These are phyloP conservation scores for Babesia sp. DNA, from an alignment of 169 alveolate species.

Conservation along the genomic window DNA sequence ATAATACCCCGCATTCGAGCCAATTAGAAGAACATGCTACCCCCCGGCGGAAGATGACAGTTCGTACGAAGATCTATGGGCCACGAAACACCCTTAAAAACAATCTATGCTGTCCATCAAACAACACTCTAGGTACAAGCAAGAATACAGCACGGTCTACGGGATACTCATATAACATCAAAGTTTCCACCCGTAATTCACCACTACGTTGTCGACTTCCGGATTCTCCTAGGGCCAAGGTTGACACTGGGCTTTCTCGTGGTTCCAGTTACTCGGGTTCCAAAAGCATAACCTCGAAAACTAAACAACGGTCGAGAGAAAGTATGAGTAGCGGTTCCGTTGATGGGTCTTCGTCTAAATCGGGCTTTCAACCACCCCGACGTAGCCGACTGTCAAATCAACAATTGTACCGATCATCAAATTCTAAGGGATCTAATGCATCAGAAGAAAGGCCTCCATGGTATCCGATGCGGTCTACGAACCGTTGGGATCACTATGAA, in stretches of 20 bases:
- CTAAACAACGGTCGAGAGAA: not conserved
- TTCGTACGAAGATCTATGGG: conserved; percentile 1
- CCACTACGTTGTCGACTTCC: not conserved
- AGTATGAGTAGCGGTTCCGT: not conserved
- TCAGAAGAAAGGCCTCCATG: conserved; percentile 26
- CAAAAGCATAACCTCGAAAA: not conserved
- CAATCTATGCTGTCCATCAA: no score
- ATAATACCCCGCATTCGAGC: not conserved
- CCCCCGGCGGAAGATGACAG: conserved; percentile 1
- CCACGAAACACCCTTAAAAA: no score
- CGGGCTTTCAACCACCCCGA: not conserved
- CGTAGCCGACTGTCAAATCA: not conserved
- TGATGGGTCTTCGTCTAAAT: not conserved
- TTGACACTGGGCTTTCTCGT: not conserved
- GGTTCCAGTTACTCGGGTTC: not conserved
- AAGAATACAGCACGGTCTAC: not conserved
- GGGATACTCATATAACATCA: not conserved
- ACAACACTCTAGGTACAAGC: no score
- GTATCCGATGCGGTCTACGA: conserved; percentile 8
- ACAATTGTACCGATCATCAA: no score
- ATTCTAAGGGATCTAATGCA: not conserved
- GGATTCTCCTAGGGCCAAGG: not conserved
- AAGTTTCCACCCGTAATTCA: not conserved
- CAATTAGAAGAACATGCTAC: not conserved
- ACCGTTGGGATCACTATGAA: not conserved